Evolutionary conservation across 2,329 filamentous ascomycete genomes (phyloP).

Genomic region (Fusarium acutatum): DNA sequence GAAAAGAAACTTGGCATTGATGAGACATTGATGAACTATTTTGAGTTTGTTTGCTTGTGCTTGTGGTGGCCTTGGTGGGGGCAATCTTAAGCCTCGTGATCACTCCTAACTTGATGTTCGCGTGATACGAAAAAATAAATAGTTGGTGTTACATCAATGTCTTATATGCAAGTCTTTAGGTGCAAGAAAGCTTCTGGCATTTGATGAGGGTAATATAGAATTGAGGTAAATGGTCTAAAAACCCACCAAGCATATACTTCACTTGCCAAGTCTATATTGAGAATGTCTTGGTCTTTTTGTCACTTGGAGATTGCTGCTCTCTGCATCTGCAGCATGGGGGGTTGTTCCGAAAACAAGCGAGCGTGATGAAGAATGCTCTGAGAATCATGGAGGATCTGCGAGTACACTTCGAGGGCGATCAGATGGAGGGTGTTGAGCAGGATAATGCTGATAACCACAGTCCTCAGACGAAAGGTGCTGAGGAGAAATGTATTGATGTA

Average conservation of each 20-base stretch:
- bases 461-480: background rate
- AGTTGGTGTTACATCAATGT: slow-evolving; percentile 24
- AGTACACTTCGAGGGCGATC: too few species aligned
- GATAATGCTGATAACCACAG: background rate
- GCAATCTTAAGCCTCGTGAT: slow-evolving; percentile 28
- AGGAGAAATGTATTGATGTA: background rate
- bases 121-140: slow-evolving; percentile 18
- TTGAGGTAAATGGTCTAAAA: too few species aligned
- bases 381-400: too few species aligned
- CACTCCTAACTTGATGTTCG: slow-evolving; percentile 9
- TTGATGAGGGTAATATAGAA: too few species aligned
- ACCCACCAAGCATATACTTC: too few species aligned
- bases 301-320: too few species aligned
- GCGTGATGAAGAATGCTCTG: too few species aligned
- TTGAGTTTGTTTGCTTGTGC: background rate
- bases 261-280: too few species aligned
- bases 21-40: slow-evolving; percentile 23
- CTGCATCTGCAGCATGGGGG: too few species aligned
- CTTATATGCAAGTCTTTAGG: background rate
- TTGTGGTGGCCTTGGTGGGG: slow-evolving; percentile 27
- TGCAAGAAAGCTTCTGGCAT: background rate
- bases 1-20: slow-evolving; percentile 29
- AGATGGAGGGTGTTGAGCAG: background rate
- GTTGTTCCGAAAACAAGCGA: too few species aligned
- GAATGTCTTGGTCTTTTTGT: too few species aligned